phyloP scores from a whole-genome alignment of 2,329 filamentous ascomycete genomes.

The Ophiostoma himal-ulmi region DNA sequence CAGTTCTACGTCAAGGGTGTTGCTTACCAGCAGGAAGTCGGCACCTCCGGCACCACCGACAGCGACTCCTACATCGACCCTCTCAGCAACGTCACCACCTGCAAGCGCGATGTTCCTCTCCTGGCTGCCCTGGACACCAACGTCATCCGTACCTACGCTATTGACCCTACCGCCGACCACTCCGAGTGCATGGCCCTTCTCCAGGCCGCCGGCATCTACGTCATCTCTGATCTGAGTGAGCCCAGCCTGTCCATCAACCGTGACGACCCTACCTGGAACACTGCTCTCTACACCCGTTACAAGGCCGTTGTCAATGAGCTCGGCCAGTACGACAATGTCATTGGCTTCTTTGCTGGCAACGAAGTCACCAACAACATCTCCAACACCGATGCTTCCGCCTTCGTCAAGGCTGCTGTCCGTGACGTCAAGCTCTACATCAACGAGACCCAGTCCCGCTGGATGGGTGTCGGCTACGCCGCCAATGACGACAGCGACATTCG shows the following conservation, averaged over 20 bases:
- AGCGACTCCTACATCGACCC: conserved; percentile 68
- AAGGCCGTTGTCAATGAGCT: conserved; percentile 76
- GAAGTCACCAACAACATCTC: conserved; percentile 85
- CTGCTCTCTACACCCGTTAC: conserved; percentile 73
- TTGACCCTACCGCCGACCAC: conserved; percentile 76
- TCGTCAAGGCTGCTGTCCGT: conserved; percentile 94
- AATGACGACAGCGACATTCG: conserved; percentile 86
- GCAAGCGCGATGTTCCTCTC: conserved; percentile 80
- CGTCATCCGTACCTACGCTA: conserved; percentile 89
- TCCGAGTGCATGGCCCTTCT: conserved; percentile 77
- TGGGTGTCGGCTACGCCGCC: conserved; percentile 93
- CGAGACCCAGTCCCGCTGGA: conserved; percentile 64
- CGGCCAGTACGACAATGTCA: conserved; percentile 76
- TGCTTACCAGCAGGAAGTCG: conserved; percentile 83
- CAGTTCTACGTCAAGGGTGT: conserved; percentile 81
- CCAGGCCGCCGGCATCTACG: conserved; percentile 82
- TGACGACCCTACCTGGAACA: conserved; percentile 70
- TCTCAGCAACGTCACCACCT: conserved; percentile 63
- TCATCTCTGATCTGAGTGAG: conserved; percentile 84
- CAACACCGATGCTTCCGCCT: conserved; percentile 87
- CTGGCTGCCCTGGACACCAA: conserved; percentile 78
- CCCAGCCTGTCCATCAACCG: conserved; percentile 81
- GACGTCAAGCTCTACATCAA: conserved; percentile 95
- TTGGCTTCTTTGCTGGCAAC: conserved; percentile 98
- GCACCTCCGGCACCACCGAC: conserved; percentile 48